Conservation (phyloP, 768 basidiomycete genomes). For the Kwoniella heveanensis region DNA sequence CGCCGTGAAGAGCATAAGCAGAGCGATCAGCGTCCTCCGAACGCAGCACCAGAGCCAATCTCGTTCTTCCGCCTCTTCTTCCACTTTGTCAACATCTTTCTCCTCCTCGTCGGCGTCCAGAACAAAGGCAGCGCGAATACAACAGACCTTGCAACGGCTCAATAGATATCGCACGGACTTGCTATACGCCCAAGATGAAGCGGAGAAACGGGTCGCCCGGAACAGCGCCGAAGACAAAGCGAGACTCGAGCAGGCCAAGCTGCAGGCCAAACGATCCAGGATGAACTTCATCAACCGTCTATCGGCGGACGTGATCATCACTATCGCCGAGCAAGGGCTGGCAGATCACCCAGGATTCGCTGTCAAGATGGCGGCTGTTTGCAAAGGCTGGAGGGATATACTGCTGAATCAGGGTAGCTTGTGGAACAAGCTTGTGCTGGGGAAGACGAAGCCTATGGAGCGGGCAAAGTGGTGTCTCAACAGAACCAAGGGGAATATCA, state of each 20-base stretch:
- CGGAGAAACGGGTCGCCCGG: not conserved
- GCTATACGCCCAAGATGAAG: constrained; percentile 9
- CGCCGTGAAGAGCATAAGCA: not conserved
- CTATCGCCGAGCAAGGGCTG: constrained; percentile 19
- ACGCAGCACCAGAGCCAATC: not conserved
- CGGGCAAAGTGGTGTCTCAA: constrained; percentile 1
- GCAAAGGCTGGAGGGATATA: constrained; percentile 20
- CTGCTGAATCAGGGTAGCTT: constrained; percentile 11
- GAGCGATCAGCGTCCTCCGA: constrained; percentile 9
- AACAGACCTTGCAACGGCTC: not conserved
- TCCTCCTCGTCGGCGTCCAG: not conserved
- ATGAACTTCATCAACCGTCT: constrained; percentile 20
- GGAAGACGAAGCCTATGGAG: constrained; percentile 15
- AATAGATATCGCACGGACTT: constrained; percentile 6
- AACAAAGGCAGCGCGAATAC: not conserved
- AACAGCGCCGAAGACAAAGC: constrained; percentile 1
- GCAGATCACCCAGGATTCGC: constrained; percentile 8
- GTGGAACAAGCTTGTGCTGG: constrained; percentile 22
- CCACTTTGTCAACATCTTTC: not conserved
- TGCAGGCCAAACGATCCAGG: not conserved
- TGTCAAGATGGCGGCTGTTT: constrained; percentile 20
- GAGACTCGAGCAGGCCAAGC: constrained; percentile 3
- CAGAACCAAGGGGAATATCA: constrained; percentile 7
- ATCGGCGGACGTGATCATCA: constrained; percentile 22
- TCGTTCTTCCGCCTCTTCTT: not conserved